Percentiles rank a stretch among this genome's conserved stretches.
Conservation (phyloP, 1,284 basidiomycete genomes). For the Microstroma glucosiphilum region DNA sequence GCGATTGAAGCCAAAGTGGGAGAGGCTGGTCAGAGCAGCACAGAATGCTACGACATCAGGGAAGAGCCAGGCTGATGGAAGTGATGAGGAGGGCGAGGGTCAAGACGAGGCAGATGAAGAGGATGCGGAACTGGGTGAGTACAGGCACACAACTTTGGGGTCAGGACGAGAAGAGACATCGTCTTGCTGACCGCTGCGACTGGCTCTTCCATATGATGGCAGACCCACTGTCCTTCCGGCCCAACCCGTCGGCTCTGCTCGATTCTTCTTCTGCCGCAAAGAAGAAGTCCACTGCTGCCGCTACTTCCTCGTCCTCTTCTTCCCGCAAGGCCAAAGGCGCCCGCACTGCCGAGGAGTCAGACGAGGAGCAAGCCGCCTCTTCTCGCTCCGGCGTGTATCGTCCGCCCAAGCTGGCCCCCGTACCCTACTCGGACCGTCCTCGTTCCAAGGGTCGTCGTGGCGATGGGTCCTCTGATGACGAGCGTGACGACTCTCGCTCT, state of each 20-base stretch:
- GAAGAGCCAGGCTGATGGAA: constrained; percentile 52
- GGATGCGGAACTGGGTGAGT: constrained; percentile 56
- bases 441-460: constrained; percentile 55
- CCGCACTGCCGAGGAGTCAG: constrained; percentile 48
- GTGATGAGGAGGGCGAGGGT: constrained; percentile 60
- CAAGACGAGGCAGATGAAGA: constrained; percentile 54
- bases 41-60: constrained; percentile 22
- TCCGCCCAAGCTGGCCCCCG: constrained; percentile 83
- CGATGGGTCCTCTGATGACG: constrained; percentile 48
- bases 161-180: too few species aligned
- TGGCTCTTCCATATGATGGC: constrained; percentile 9
- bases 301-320: constrained; percentile 2
- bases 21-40: constrained; percentile 59
- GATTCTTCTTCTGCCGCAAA: constrained; percentile 9
- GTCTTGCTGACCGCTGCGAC: background rate
- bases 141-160: background rate
- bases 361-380: constrained; percentile 37
- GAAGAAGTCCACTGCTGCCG: too few species aligned
- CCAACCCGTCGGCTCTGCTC: constrained; percentile 61
- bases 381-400: constrained; percentile 64
- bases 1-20: constrained; percentile 78
- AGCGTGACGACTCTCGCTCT: background rate
- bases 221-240: constrained; percentile 86
- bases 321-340: constrained; percentile 36
- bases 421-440: constrained; percentile 71